Base-by-base conservation (phyloP, 768 basidiomycete species). In the Lentinula boryana region DNA sequence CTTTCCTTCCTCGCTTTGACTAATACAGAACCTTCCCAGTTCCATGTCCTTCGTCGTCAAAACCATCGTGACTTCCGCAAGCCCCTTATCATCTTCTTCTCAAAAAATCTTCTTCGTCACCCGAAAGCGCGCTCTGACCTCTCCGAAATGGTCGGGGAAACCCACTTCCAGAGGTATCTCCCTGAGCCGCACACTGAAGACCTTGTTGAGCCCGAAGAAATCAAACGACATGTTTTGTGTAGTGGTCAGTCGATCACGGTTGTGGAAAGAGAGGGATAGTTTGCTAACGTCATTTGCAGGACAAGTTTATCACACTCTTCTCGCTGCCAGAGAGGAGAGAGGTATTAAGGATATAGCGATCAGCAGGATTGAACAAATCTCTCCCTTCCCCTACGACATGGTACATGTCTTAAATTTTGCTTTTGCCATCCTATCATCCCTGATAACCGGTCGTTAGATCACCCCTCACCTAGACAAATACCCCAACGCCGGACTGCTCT, bases 61-160 rank as follows among this genome's bases (percentile, higher is more conserved):
- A 92, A 91, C 69, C 91, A 95, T 74, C 93, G 97, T 67, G 97
- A 98, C 72, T 98, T 94, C 90, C 88, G 96, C 68, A 98, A 98
- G 78, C 96, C 96, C 49, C 84, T 99, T 63, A 87, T 99, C 68
- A 49, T 92, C 63, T 97, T 98, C 87, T 98, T 97, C 86, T 97
- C 95, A 27, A 99, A 99, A 80, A 89, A 84, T 64, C 83, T 99
- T 46, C 81, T 99, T 60, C 95, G 97, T 60, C 95, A 97, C 75
- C 94, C 95, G n/a, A 81, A 80, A 56, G 96, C 93, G 18, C 87
- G 91, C 62, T 98, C 95, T 2, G 78, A 85, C 9, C 79, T 99
- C 5, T 82, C 84, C 3, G 96, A 98, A 71, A 94, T 99, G 89
- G 77, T 83, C 35, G 90, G 86, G 64, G 91, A 97, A 21, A 92